Evolutionary conservation across 2,329 filamentous ascomycete species (phyloP).

Genomic region (Pseudohalonectria lignicola): DNA sequence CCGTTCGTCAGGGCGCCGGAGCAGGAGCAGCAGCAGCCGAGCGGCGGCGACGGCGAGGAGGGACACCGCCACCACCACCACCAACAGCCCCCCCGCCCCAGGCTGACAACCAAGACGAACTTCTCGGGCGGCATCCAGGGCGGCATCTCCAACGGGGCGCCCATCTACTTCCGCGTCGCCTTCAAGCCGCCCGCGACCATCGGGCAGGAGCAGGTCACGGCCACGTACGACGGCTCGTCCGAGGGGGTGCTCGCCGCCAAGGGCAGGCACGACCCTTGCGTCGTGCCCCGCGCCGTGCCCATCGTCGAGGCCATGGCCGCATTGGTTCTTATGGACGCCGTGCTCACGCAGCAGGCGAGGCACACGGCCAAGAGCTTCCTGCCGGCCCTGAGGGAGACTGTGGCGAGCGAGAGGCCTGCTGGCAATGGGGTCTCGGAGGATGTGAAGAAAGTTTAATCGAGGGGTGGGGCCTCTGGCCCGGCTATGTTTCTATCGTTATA

Average conservation of each 20-base stretch:
- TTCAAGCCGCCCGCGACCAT: slow-evolving; percentile 97
- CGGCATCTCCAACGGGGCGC: slow-evolving; percentile 86
- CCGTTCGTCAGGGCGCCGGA: slow-evolving; percentile 46
- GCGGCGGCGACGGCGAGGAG: slow-evolving; percentile 31
- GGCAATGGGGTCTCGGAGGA: slow-evolving; percentile 18
- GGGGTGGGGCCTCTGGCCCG: too few species aligned
- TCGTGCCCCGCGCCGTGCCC: slow-evolving; percentile 77
- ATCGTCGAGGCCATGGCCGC: slow-evolving; percentile 88
- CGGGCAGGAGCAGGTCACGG: slow-evolving; percentile 74
- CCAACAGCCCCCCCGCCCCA: slow-evolving; percentile 41
- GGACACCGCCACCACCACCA: slow-evolving; percentile 25
- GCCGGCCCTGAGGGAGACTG: slow-evolving; percentile 24
- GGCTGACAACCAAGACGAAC: slow-evolving; percentile 81
- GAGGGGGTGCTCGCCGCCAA: slow-evolving; percentile 80
- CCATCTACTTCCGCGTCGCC: slow-evolving; percentile 86
- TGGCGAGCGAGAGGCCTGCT: slow-evolving; percentile 14
- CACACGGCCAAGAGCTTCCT: slow-evolving; percentile 33
- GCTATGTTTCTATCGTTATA: too few species aligned
- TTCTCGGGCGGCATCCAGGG: slow-evolving; percentile 93
- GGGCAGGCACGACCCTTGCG: slow-evolving; percentile 88
- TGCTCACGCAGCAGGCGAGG: slow-evolving; percentile 68
- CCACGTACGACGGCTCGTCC: slow-evolving; percentile 59
- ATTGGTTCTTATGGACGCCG: slow-evolving; percentile 74
- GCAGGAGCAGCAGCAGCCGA: neutral
- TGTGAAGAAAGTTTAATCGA: too few species aligned